These are phyloP conservation scores for Macaranga tanarius DNA, from an alignment of 441 rosid genomes.

Conservation along the genomic window DNA sequence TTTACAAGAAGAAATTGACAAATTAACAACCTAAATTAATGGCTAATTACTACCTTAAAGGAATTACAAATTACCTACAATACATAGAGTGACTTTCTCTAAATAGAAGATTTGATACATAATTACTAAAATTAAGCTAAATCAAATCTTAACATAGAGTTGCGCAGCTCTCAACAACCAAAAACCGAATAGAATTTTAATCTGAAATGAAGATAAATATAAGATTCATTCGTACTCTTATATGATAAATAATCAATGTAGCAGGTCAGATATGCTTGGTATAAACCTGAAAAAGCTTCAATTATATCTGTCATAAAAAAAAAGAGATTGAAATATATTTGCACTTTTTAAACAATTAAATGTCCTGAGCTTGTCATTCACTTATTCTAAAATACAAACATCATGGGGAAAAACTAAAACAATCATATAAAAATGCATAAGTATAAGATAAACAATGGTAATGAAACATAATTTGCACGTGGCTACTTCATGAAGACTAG, in stretches of 20 bases:
- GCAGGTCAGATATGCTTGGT: background rate
- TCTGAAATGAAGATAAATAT: conserved; percentile 45
- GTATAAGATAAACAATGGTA: background rate
- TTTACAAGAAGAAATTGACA: no score
- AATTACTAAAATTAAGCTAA: no score
- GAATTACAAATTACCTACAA: no score
- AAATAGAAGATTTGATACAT: no score
- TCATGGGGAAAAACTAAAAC: background rate
- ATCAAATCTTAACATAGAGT: no score
- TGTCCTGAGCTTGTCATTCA: background rate
- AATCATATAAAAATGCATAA: background rate
- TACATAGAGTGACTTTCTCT: no score
- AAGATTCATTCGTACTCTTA: conserved; percentile 1
- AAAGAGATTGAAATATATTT: background rate
- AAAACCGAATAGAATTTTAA: conserved; percentile 88
- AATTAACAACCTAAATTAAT: no score
- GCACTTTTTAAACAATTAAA: background rate
- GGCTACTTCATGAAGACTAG: background rate
- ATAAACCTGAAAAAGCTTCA: conserved; percentile 3
- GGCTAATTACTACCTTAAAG: no score
- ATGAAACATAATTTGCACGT: background rate
- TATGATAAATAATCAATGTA: background rate
- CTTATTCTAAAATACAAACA: background rate
- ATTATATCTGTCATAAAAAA: no score
- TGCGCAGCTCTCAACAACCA: conserved; percentile 96